Evolutionary conservation across 805 yeast species (phyloP).

Genomic region (Yarrowia hollandica): DNA sequence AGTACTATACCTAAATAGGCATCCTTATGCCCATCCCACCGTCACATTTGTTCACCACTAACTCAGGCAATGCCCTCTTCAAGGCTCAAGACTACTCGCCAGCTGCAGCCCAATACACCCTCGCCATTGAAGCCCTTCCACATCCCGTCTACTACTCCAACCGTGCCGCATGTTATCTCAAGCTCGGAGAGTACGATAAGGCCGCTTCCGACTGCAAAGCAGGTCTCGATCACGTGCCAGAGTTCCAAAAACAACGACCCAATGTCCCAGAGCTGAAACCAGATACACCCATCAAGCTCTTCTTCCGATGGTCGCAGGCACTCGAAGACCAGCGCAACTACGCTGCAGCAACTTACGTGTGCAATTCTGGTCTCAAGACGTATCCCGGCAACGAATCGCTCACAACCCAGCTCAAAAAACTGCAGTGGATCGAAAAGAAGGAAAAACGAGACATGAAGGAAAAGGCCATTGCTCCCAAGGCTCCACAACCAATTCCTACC

Average conservation of each 20-base stretch:
- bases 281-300: slow-evolving; percentile 16
- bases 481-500: not conserved
- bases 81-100: slow-evolving; percentile 28
- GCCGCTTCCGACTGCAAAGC: slow-evolving; percentile 31
- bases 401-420: slow-evolving; percentile 29
- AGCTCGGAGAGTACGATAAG: slow-evolving; percentile 30
- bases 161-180: slow-evolving; percentile 34
- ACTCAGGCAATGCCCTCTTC: slow-evolving; percentile 32
- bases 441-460: slow-evolving; percentile 28
- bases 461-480: not conserved
- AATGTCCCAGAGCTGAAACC: slow-evolving; percentile 31
- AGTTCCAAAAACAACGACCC: slow-evolving; percentile 31
- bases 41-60: not conserved
- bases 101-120: slow-evolving; percentile 32
- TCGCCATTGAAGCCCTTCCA: slow-evolving; percentile 32
- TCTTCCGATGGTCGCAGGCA: slow-evolving; percentile 20
- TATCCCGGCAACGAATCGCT: slow-evolving; percentile 31
- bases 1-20: not conserved
- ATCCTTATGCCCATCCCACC: too few relatives aligned
- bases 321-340: slow-evolving; percentile 30
- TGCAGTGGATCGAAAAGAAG: slow-evolving; percentile 31
- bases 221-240: slow-evolving; percentile 30
- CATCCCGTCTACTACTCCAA: slow-evolving; percentile 34
- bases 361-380: slow-evolving; percentile 29
- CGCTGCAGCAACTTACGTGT: slow-evolving; percentile 16